These are phyloP conservation scores for Cladobotryum protrusum DNA, from an alignment of 2,329 filamentous ascomycete genomes.

Conservation along the genomic window DNA sequence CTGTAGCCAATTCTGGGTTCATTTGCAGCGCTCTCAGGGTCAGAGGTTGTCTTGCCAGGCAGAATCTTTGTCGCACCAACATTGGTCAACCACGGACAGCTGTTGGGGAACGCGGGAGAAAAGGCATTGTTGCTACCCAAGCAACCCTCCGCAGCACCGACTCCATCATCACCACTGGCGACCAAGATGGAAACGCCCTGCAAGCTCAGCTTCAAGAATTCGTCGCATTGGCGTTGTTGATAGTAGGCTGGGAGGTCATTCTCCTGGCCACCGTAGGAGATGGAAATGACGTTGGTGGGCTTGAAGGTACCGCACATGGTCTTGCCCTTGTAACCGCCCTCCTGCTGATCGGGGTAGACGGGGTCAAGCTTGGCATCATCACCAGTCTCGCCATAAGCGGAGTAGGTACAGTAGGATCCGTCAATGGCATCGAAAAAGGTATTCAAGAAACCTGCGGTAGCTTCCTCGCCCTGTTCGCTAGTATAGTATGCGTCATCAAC, in stretches of 20 bases:
- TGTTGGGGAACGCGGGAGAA: conserved; percentile 30
- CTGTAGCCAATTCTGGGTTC: conserved; percentile 4
- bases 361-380: conserved; percentile 38
- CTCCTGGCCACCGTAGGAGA: conserved; percentile 44
- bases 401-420: conserved; percentile 46
- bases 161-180: conserved; percentile 35
- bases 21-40: conserved; percentile 39
- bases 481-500: conserved; percentile 33
- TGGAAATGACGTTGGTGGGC: conserved; percentile 25
- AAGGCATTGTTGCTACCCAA: conserved; percentile 14
- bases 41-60: conserved; percentile 34
- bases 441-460: conserved; percentile 30
- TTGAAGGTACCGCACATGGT: conserved; percentile 23
- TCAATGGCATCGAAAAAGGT: conserved; percentile 48
- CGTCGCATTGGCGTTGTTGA: conserved; percentile 36
- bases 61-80: conserved; percentile 45
- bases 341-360: conserved; percentile 41
- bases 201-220: conserved; percentile 41
- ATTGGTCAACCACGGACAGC: conserved; percentile 40
- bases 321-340: conserved; percentile 2
- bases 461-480: conserved; percentile 12
- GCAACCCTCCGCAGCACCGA: conserved; percentile 19
- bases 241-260: conserved; percentile 40
- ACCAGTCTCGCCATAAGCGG: conserved; percentile 43
- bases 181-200: conserved; percentile 36